Base-by-base conservation (phyloP, 2,329 filamentous ascomycete species). In the Penicillium sp. region DNA sequence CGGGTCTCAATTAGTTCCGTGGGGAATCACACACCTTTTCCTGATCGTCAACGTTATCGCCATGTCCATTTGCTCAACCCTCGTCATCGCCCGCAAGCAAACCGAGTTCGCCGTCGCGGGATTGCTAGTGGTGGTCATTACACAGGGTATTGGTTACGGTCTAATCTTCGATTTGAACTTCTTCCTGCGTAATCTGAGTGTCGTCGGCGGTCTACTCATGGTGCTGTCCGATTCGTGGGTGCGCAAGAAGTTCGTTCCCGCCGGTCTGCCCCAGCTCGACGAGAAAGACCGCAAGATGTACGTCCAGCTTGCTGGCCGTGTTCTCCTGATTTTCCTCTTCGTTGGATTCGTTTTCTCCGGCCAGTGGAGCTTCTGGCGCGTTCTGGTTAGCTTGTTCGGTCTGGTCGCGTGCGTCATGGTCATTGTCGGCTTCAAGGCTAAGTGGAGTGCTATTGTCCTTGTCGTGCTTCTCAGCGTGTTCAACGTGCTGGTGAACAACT, bases 211-310 rank as follows among this genome's bases (percentile, higher is more conserved):
- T 59, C 85, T 99, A 45, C 85, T 99, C 69, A 98, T 99, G 95
- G 95, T 99, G 21, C 84, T 99, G 48, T 97, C 93, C 42, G 95
- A 99, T 80, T 96, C 91, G 57, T 98, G 93, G 92, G 92, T 97
- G 63, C 90, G 93, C 79, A 98, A 98, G 87, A 91, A 88, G 76
- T 96, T 97, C 81, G 93, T 93, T 3, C 96, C 96, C 62, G 95
- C 95, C 48, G 95, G 95, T 48, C 85, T 99, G 53, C 95, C 95
- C 49, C 87, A 91, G 77, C 85, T 99, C 53, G 95, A 98, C 74
- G 95, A 99, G 83, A 98, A 98, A 87, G 95, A 99, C 77, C 91
- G 93, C 80, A 99, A 98, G 85, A 98, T 98, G 93, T 99, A 99
- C 84, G 96, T 99, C 80, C 95, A 98, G 85, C 88, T 99, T 61